phyloP scores from a whole-genome alignment of 2,329 filamentous ascomycete genomes.

The Ilyonectria robusta region DNA sequence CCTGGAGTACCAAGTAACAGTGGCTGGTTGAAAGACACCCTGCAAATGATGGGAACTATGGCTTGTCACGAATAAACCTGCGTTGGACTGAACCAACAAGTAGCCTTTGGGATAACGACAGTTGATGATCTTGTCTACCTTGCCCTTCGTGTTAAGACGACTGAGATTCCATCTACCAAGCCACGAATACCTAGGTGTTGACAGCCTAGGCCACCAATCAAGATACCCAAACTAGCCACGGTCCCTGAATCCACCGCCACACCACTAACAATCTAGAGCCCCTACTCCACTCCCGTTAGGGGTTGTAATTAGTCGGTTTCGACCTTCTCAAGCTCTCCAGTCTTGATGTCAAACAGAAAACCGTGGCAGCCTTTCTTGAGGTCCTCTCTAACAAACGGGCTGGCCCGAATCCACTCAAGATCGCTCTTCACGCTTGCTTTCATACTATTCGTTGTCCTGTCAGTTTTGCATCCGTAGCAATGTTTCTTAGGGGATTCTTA shows the following conservation, averaged over 20 bases:
- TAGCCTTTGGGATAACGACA: no score
- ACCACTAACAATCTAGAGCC: background rate
- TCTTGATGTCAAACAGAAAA: constrained; percentile 28
- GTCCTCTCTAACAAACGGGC: constrained; percentile 23
- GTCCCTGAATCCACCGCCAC: background rate
- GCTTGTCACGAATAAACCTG: no score
- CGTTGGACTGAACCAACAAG: no score
- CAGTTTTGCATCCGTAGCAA: background rate
- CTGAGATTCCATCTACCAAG: no score
- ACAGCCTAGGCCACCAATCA: no score
- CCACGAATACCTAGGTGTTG: no score
- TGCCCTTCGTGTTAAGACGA: no score
- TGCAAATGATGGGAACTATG: no score
- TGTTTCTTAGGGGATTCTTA: background rate
- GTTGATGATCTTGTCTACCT: no score
- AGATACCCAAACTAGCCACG: no score
- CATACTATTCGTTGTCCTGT: constrained; percentile 1
- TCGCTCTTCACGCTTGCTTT: constrained; percentile 23
- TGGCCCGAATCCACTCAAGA: constrained; percentile 21
- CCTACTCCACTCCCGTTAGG: background rate
- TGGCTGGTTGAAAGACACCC: no score
- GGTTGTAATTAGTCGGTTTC: background rate
- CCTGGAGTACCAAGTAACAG: no score
- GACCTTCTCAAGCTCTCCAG: constrained; percentile 19
- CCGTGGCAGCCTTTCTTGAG: constrained; percentile 22